phyloP scores from a whole-genome alignment of 2,329 filamentous ascomycete genomes.

The Aspergillus bombycis region DNA sequence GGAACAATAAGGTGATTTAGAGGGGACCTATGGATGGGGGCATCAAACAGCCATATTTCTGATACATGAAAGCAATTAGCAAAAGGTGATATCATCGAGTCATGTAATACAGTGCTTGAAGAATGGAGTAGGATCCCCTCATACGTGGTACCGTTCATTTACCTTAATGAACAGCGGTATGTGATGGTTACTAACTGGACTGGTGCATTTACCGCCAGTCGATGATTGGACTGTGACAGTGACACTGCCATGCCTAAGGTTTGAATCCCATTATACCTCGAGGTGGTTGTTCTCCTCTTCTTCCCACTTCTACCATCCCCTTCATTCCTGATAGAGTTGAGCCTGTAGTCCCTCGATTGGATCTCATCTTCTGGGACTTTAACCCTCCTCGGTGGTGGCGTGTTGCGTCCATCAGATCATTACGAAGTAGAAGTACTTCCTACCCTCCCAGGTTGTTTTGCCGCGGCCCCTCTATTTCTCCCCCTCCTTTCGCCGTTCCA shows the following conservation, averaged over 20 bases:
- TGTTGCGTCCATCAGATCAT: background rate
- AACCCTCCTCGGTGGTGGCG: background rate
- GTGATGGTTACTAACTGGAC: constrained; percentile 1
- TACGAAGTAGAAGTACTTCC: background rate
- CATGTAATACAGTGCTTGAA: background rate
- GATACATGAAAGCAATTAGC: background rate
- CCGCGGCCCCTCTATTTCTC: constrained; percentile 5
- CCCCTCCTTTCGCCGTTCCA: background rate
- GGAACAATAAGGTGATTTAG: background rate
- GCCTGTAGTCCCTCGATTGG: background rate
- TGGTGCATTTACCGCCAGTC: constrained; percentile 1
- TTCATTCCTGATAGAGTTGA: background rate
- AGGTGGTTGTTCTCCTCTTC: constrained; percentile 4
- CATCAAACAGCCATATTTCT: background rate
- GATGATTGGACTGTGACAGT: constrained; percentile 4
- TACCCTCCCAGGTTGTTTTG: background rate
- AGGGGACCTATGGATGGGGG: background rate
- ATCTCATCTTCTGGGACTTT: background rate
- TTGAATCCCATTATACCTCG: constrained; percentile 1
- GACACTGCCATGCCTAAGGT: constrained; percentile 1
- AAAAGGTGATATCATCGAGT: background rate
- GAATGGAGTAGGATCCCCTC: background rate
- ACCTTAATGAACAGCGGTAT: background rate
- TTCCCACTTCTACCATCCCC: background rate
- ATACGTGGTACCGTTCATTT: constrained; percentile 2